Base-by-base conservation (phyloP, 139 green algal species). In the Tetradesmus obliquus region DNA sequence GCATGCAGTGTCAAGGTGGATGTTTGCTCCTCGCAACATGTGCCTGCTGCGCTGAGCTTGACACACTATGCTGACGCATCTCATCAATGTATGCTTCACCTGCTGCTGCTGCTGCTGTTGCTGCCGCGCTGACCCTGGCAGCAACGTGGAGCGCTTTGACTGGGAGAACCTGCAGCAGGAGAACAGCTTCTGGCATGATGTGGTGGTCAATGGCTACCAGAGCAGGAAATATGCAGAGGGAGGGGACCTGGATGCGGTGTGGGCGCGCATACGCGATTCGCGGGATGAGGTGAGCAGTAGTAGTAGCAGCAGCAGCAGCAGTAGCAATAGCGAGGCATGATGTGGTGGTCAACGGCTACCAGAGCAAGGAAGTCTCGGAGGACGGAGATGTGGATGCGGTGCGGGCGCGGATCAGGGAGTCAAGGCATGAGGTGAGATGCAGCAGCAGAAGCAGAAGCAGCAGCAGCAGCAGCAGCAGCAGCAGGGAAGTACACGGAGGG, bases 181-280 rank as follows among this genome's bases (percentile, higher is more conserved):
- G 94, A 97, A 98, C 91, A 87, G 53, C 55, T 97, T 94, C 91
- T 98, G 95, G 95, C 94, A 96, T 84, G 95, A 97, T 20, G 90
- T 95, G 71, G 79, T 96, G 6, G 88, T 94, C 53, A 91, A 57
- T 20, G 90, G 79, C 32, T 94, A 91, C 81, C 90, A 94, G 92
- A 92, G 79, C 74, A 69, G 91, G 57, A 90, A 60, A 22, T 95
- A 91, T 60, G 81, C 89, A 53, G 32, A 92, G 58, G 76, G 90
- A 69, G 76, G 81, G 15, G 93, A 97, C 91, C 60, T 97, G 90
- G 92, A 94, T 45, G 45, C 84, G 17, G 91, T 96, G 76, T 96
- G 95, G 89, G 54, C 3, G 17, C 79, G 80, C 9, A 94, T 84
- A 51, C 82, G 92, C 20, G 82, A 92, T 57, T 93, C 94, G 17